A percentile compares a stretch with the other conserved stretches of the same genome.
Evolutionary conservation across 495 filamentous ascomycete species (phyloP).

Genomic region (Lophium mytilinum): DNA sequence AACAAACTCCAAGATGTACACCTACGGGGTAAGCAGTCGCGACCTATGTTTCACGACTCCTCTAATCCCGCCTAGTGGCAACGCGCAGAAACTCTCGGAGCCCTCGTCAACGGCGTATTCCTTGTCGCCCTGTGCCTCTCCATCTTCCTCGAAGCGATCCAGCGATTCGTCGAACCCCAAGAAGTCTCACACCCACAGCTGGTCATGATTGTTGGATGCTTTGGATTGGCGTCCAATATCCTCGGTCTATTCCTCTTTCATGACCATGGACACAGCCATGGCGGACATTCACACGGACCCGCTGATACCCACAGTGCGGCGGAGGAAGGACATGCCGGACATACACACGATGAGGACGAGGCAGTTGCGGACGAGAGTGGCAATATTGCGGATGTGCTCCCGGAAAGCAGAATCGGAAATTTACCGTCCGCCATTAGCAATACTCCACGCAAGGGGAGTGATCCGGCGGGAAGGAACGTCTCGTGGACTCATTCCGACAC

Average conservation of each 20-base stretch:
- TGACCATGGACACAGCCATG: constrained; percentile 85
- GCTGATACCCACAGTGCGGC: constrained; percentile 34
- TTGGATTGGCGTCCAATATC: constrained; percentile 83
- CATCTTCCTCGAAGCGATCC: constrained; percentile 89
- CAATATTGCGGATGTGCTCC: constrained; percentile 43
- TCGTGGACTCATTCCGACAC: constrained; percentile 31
- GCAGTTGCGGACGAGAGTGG: constrained; percentile 40
- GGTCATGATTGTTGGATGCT: constrained; percentile 77
- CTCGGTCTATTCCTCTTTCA: constrained; percentile 84
- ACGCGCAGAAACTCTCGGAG: constrained; percentile 95
- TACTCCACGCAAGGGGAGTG: not conserved
- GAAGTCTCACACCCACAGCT: constrained; percentile 73
- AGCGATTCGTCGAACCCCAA: constrained; percentile 81
- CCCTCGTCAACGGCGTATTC: constrained; percentile 93
- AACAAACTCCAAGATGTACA: constrained; percentile 76
- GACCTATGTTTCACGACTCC: constrained; percentile 5
- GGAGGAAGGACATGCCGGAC: constrained; percentile 42
- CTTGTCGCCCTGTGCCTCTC: constrained; percentile 90
- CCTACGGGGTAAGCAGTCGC: constrained; percentile 68
- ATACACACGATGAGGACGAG: constrained; percentile 33
- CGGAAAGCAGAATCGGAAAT: constrained; percentile 27
- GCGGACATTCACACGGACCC: constrained; percentile 37
- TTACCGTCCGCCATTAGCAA: constrained; percentile 11
- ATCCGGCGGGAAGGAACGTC: constrained; percentile 23
- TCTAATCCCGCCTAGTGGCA: constrained; percentile 57